Evolutionary conservation across 768 basidiomycete genomes (phyloP).

Genomic region (Psilocybe azurescens): DNA sequence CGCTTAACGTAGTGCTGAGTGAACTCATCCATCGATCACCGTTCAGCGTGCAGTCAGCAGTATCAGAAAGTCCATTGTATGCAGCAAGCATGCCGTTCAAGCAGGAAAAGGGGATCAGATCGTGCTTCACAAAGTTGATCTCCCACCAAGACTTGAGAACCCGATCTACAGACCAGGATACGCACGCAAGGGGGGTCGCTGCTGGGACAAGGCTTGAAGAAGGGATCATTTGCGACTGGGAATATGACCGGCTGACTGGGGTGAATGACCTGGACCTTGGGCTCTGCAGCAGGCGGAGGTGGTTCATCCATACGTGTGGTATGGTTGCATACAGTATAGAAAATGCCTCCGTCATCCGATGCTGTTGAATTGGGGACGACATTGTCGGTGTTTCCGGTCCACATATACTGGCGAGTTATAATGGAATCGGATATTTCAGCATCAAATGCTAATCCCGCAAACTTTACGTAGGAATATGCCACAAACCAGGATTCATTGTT

Average conservation of each 20-base stretch:
- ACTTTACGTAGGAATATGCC: background rate
- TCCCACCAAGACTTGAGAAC: background rate
- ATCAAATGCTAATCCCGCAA: background rate
- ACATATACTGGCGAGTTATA: constrained; percentile 4
- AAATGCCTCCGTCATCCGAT: background rate
- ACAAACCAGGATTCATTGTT: background rate
- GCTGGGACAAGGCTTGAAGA: background rate
- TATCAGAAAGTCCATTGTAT: background rate
- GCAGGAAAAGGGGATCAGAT: background rate
- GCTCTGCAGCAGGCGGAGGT: background rate
- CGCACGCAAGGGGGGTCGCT: background rate
- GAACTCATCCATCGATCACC: constrained; percentile 21
- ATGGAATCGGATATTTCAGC: background rate
- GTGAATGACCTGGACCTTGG: background rate
- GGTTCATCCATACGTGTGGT: background rate
- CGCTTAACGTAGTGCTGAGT: constrained; percentile 20
- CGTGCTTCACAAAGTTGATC: background rate
- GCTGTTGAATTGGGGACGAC: constrained; percentile 6
- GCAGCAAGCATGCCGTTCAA: background rate
- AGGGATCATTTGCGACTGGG: background rate
- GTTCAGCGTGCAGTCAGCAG: constrained; percentile 13
- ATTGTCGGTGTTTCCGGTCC: background rate
- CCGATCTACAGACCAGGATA: background rate
- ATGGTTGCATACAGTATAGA: constrained; percentile 2
- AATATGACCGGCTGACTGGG: background rate